Evolutionary conservation across 768 basidiomycete genomes (phyloP), one percentile per base, ranked within the genome.

Genomic region (Amanita brunnescens): DNA sequence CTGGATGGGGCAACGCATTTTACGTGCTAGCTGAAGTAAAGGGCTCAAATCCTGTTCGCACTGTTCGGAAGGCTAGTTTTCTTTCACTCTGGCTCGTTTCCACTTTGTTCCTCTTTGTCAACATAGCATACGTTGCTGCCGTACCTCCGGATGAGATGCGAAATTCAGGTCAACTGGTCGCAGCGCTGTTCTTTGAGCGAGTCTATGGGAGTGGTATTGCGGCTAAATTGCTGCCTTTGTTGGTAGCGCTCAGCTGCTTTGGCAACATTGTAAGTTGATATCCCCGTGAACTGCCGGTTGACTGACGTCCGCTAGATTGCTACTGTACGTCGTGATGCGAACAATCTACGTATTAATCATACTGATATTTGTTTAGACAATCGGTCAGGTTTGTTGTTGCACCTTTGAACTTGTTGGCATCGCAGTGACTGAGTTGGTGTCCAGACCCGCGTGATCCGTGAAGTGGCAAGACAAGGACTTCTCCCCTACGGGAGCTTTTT

Each of bases 401-500:
- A 30, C 8, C 3, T 8, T 8, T 33, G 18, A 34, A 40, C 5
- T 26, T 45, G 33, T 23, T 6, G 6, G 40, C 44, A 32, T 26
- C 26, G 7, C 26, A 29, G 26, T 4, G 7, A 32, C 42, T 38
- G 14, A 45, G 18, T 13, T 3, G 20, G 6, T 62, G 74, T 1
- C 8, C n/a, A 47, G 60, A 64, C 73, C 12, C 69, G 77, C 34
- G 62, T 77, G 41, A 64, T 78, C 24, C 70, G 76, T 20, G 78
- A 80, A 60, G 66, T 76, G 29, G 77, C 72, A 12, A 67, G 78
- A 43, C 76, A 79, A 63, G 77, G 77, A 9, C 62, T 80, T 4
- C 62, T 80, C 14, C 78, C 78, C 0, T 77, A 66, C 44, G 68
- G 75, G 2, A 61, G 57, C 5, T 72, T 78, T 60, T 78, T 75